Evolutionary conservation across 2,329 filamentous ascomycete genomes (phyloP), one percentile per base, ranked within the genome.

Genomic region (Mycosphaerella arachidis): DNA sequence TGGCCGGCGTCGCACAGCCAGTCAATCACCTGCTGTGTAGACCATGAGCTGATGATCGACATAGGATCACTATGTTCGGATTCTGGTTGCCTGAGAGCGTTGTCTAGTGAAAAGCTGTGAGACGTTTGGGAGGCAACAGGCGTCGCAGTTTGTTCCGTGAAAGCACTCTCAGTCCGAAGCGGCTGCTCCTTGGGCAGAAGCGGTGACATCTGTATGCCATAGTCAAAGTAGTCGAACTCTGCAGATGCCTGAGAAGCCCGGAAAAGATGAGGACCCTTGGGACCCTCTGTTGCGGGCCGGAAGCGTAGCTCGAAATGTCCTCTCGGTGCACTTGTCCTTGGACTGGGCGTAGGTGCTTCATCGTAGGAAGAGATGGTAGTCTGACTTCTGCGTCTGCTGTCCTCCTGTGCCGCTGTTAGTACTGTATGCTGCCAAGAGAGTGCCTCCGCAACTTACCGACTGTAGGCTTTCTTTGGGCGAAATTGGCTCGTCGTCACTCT

Each of bases 281-380:
- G 92, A 0, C 92, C 92, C 72, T 91, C 83, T 6, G 93, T 86
- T 29, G 50, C 50, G 33, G 86, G 81, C 73, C 88, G 88, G 60
- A 74, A 86, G 24, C 86, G 82, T 65, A 87, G 82, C 54, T 85
- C 80, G 69, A 86, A 90, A 30, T 61, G 80, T 79, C 63, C 81
- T 81, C 81, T 81, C 62, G 84, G 82, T 64, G 84, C 81, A 43
- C 68, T 71, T 18, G 61, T 66, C 66, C 81, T 81, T 50, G 88
- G 88, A 63, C 85, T 83, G 18, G 92, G 92, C 29, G 92, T 96
- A 31, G 85, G 85, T 3, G 87, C 82, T 72, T 96, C 92, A 70
- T 95, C 91, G 69, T 89, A 92, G 1, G 91, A 93, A 6, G 92
- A 96, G 40, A 94, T 81, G 1, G 92, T 96, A 3, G 91, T 93